Base-by-base conservation (phyloP, 75 land plant genomes). In the Gnetum montanum region DNA sequence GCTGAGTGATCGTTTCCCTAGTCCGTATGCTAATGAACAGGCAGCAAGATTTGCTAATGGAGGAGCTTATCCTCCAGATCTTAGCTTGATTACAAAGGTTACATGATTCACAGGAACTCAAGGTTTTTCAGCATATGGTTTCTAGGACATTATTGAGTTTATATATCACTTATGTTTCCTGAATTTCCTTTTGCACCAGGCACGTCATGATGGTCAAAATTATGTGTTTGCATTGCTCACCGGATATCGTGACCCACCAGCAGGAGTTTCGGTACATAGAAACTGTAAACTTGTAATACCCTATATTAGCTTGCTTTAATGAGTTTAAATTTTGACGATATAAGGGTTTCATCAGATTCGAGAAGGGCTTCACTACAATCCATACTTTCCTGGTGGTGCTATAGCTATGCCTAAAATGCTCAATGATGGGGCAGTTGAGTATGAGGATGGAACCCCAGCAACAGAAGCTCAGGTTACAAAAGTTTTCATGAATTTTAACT, bases 361-460 rank as follows among this genome's bases (percentile, higher is more conserved):
- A 24, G 97, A 92, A 49, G 97, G 97, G 6, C 60, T 92, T 64
- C 77, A 92, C 49, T 92, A 89, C 58, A 92, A 89, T 60, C 96
- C 98, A 31, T 92, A 89, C 58, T 92, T 92, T 64, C 80, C 90
- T 33, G 97, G 97, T 1, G 97, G 97, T 25, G 97, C 97, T 1
- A 92, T 92, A 68, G 96, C 96, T 8, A 92, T 92, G 98, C 98
- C 98, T 15, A 81, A 92, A 67, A 89, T 92, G 95, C 85, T 92
- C 23, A 82, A 31, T 54, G 90, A 89, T 75, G 98, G 96, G 31
- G 94, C 83, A 34, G 57, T 92, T 43, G 98, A 92, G 68, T 92
- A 92, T 70, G 96, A 89, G 56, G 98, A 92, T 63, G 96, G 98
- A n/a, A 80, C 80, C 16, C 96, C 98, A 60, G 98, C 98, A 31